Base-by-base conservation (phyloP, 257 asterid species). In the Fraxinus cuspidata region DNA sequence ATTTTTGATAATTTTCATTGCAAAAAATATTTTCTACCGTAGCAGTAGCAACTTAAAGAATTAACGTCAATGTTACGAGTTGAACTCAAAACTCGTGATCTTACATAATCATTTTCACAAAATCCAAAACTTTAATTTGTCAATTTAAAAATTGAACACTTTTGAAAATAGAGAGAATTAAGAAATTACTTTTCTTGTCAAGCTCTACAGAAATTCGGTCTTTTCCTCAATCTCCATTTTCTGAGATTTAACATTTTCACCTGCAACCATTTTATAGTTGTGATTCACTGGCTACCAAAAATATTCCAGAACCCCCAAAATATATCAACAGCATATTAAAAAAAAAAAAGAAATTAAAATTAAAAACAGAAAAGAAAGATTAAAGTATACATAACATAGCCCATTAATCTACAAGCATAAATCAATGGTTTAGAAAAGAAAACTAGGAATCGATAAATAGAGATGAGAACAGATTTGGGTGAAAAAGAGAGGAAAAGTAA, bases 131-230 rank as follows among this genome's bases (percentile, higher is more conserved):
- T 31, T 31, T 3, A n/a, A 56, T 56, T n/a, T 9, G 27, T 63
- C 31, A 63, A 63, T 10, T 63, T 29, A 25, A 63, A 25, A 25
- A 25, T 63, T 25, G 68, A 63, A 63, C 68, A 5, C 1, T 63
- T 63, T 9, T 8, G 9, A 71, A 60, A 68, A 38, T 27, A 70
- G 70, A 13, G 38, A 72, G 65, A 31, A 44, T 34, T 18, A 28
- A 65, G 77, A 70, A 80, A 82, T 83, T 89, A 95, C 99, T 72
- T 80, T 93, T 82, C 97, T 97, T 78, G 94, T 83, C 89, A 95
- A 88, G 87, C 85, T 86, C 89, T 93, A 97, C 72, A 95, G 91
- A 76, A 87, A 86, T 78, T 95, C 96, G 74, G 93, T 93, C 93
- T 91, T 95, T 73, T 80, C 88, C 92, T 93, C 98, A 81, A 95